Base-by-base conservation (phyloP, 805 yeast genomes). In the Yamadazyma paraphyllophila region DNA sequence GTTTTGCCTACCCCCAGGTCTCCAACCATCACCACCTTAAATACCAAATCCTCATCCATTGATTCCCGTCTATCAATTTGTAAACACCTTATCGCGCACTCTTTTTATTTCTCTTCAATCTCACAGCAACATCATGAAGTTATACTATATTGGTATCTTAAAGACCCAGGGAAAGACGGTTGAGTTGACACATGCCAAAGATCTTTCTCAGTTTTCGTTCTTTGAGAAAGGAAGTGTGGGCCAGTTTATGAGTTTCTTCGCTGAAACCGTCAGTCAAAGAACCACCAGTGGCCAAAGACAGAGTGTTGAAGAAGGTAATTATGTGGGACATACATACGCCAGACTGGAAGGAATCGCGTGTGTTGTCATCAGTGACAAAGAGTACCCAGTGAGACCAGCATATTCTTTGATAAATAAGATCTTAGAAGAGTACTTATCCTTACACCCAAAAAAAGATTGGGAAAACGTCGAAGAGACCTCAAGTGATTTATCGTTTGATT, bases 341-440 rank as follows among this genome's bases (percentile, higher is more conserved):
- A 79, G 98, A 55, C 67, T 85, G 17, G 98, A 94, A 65, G 98
- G 97, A 3, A 61, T 92, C 30, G 86, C 96, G 16, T 96, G 96
- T 51, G 96, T 94, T 29, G 69, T 94, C 50, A 87, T 94, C 64
- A 81, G 96, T 37, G 99, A 94, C 65, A 87, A 88, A 65, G 97
- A 92, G 56, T 94, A 94, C 67, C 99, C 98, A 2, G 92, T 89
- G 27, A 80, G 99, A 63, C 98, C 97, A 11, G 98, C 97, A 1
- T 92, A 89, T 68, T 88, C 97, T 2, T 73, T 94, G 48, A 77
- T 94, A 59, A 92, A 92, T 76, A 92, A 89, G 69, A 73, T 92
- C 16, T 74, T 89, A 55, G 99, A 94, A 58, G 98, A 92, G 66
- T 94, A 88, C 67, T 70, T 92, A 45, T 74, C 91, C 10, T 81